Conservation (phyloP, 371 early-diverging fungal genomes). For the Phascolomyces articulosus region DNA sequence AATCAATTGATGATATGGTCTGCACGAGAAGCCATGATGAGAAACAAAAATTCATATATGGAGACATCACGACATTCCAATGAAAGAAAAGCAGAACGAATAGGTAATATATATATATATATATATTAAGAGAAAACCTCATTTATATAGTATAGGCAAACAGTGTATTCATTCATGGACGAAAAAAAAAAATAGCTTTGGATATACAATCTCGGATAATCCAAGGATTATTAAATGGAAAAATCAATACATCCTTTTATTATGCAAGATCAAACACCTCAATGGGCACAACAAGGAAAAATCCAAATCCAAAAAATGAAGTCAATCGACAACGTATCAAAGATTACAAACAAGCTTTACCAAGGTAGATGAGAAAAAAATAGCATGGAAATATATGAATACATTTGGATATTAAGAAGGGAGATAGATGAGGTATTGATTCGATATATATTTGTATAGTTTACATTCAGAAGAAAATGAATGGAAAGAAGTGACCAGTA, state of each 20-base stretch:
- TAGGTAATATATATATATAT: background rate
- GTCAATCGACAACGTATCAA: background rate
- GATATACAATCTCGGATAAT: background rate
- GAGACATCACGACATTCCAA: background rate
- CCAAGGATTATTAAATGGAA: background rate
- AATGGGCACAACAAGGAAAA: background rate
- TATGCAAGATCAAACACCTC: background rate
- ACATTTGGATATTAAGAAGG: too few species aligned
- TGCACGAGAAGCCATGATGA: background rate
- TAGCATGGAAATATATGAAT: too few species aligned
- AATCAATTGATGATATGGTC: conserved; percentile 2
- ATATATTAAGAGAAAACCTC: too few species aligned
- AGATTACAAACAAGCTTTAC: background rate
- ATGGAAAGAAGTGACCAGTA: background rate
- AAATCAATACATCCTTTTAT: background rate
- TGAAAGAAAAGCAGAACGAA: background rate
- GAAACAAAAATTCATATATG: background rate
- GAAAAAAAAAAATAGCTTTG: background rate
- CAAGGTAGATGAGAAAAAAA: background rate
- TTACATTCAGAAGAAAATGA: background rate
- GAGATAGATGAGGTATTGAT: too few species aligned
- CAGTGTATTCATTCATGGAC: background rate
- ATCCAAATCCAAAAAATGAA: background rate
- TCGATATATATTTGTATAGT: too few species aligned
- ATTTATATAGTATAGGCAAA: background rate